phyloP scores from a whole-genome alignment of 768 basidiomycete species.

The Tremella yokohamensis region DNA sequence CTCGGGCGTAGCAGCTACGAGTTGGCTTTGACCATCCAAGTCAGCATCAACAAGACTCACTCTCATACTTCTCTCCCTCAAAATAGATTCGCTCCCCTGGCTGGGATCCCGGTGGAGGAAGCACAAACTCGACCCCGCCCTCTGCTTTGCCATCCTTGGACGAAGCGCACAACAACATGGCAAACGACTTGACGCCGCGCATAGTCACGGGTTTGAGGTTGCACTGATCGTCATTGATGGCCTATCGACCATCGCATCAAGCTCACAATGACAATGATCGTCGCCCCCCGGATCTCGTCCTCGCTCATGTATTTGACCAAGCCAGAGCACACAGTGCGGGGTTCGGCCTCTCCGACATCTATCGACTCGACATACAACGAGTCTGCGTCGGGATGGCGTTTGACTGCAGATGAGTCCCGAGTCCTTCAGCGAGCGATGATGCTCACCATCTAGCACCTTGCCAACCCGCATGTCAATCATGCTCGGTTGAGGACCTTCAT shows the following conservation, averaged over 20 bases:
- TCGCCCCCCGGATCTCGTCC: conserved; percentile 81
- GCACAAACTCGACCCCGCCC: conserved; percentile 82
- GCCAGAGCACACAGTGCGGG: conserved; percentile 93
- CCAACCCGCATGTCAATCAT: conserved; percentile 98
- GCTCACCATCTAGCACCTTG: conserved; percentile 79
- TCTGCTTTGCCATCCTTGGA: conserved; percentile 68
- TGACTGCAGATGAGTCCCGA: conserved; percentile 58
- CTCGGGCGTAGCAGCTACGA: conserved; percentile 60
- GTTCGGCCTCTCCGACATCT: conserved; percentile 88
- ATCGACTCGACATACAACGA: conserved; percentile 98
- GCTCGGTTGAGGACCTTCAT: conserved; percentile 67
- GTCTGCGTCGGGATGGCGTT: conserved; percentile 95
- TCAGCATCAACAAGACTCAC: conserved; percentile 57
- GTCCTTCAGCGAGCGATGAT: not conserved
- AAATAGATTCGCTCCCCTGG: conserved; percentile 95
- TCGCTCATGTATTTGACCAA: conserved; percentile 94
- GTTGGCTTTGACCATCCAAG: no score
- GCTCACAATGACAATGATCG: conserved; percentile 74
- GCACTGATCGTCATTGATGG: conserved; percentile 21
- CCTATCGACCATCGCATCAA: not conserved
- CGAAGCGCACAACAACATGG: conserved; percentile 93
- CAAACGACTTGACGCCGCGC: conserved; percentile 96
- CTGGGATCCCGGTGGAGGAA: conserved; percentile 76
- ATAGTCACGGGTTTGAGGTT: conserved; percentile 91
- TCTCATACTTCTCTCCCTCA: conserved; percentile 80